Conservation (phyloP, 768 basidiomycete species). For the Saitozyma sp. region DNA sequence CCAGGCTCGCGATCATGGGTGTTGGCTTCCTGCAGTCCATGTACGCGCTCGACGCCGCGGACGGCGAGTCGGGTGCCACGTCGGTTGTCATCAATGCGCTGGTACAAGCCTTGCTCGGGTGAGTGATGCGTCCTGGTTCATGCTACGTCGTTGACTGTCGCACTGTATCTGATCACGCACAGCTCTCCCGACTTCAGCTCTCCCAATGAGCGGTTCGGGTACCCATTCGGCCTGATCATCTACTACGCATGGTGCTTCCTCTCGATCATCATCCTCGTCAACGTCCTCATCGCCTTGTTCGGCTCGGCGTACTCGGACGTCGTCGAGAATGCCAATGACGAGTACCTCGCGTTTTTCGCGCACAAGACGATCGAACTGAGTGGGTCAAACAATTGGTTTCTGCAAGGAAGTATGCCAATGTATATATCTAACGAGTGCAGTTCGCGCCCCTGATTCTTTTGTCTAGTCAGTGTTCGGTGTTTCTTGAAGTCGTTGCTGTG, state of each 20-base stretch:
- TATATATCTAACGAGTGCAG: conserved; percentile 4
- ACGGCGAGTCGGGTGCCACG: conserved; percentile 65
- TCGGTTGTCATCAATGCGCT: conserved; percentile 68
- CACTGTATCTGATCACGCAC: background rate
- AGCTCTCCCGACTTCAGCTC: conserved; percentile 52
- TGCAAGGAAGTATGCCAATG: background rate
- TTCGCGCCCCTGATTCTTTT: conserved; percentile 55
- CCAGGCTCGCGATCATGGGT: conserved; percentile 68
- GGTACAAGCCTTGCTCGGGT: conserved; percentile 81
- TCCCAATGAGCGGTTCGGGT: conserved; percentile 48
- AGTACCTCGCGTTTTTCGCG: conserved; percentile 88
- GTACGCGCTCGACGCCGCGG: conserved; percentile 86
- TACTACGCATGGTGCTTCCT: conserved; percentile 88
- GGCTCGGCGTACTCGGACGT: conserved; percentile 86
- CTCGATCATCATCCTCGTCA: conserved; percentile 80
- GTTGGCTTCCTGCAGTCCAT: conserved; percentile 83
- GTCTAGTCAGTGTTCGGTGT: conserved; percentile 58
- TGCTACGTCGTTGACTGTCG: background rate
- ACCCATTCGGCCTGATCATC: conserved; percentile 62
- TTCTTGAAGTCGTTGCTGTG: too few relatives aligned
- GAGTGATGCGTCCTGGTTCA: conserved; percentile 36
- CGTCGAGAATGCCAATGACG: conserved; percentile 73
- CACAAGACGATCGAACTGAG: conserved; percentile 63
- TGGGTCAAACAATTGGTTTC: conserved; percentile 7
- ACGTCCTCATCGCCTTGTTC: conserved; percentile 93